A percentile compares a stretch with the other conserved stretches of the same genome.
Conservation (phyloP, 108 stramenopile genomes). For the Cyclotella distinguenda region DNA sequence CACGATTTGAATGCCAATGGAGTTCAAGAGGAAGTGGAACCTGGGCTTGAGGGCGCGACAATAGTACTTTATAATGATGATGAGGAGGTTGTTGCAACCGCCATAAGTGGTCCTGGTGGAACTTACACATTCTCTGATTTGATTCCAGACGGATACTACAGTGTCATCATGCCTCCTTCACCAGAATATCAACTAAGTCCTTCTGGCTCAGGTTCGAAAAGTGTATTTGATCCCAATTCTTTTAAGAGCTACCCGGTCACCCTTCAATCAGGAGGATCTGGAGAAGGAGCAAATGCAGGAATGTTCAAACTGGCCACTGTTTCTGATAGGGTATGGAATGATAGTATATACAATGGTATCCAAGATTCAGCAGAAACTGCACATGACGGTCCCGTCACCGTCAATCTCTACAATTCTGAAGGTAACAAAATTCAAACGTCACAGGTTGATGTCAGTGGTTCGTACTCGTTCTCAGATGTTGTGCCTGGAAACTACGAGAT, state of each 20-base stretch:
- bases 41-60: constrained; percentile 19
- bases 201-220: constrained; percentile 3
- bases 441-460: constrained; percentile 16
- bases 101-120: constrained; percentile 15
- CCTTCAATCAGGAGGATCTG: constrained; percentile 22
- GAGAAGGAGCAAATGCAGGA: constrained; percentile 22
- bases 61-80: constrained; percentile 17
- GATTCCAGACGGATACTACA: constrained; percentile 22
- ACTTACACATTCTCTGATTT: constrained; percentile 20
- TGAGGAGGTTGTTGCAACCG: background rate
- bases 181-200: constrained; percentile 32
- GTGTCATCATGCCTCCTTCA: constrained; percentile 15
- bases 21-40: constrained; percentile 15
- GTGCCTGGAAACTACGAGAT: constrained; percentile 16
- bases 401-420: constrained; percentile 22
- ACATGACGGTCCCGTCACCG: constrained; percentile 15
- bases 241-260: constrained; percentile 5
- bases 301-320: constrained; percentile 20
- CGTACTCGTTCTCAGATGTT: constrained; percentile 15
- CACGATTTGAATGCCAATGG: constrained; percentile 37
- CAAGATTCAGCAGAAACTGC: constrained; percentile 21
- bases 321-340: constrained; percentile 25
- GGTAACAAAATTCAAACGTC: constrained; percentile 7
- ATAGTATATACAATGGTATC: constrained; percentile 29
- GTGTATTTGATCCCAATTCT: constrained; percentile 25